Base-by-base conservation (phyloP, 768 basidiomycete species). In the Boletales sp. region DNA sequence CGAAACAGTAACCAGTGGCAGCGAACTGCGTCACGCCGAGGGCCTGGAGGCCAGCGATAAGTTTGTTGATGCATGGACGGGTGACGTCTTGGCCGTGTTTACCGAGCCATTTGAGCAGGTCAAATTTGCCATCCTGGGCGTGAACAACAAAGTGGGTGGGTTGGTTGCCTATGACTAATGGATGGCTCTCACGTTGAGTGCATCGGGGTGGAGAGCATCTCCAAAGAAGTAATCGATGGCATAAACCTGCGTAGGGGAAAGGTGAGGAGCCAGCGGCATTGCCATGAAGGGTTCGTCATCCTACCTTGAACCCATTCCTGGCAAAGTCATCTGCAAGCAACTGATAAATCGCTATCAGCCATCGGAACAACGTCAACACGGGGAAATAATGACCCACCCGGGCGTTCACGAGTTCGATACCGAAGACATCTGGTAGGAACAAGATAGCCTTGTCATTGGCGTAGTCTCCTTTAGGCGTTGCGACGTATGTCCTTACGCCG, bases 1-100 rank as follows among this genome's bases (percentile, higher is more conserved):
- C 84, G 48, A 78, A 83, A 71, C 88, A 90, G 71, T 82, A 89
- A 4, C 84, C 86, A 5, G 77, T 76, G 0, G 82, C 80, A 0
- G 70, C 85, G 49, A 90, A 76, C 8, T 62, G 63, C 2, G 72
- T 80, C 18, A 89, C 70, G 2, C 86, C 87, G 53, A 78, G 59
- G 31, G 67, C 76, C 61, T 81, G 83, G 52, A 90, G 74, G 0
- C 71, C 78, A 5, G 61, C 65, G 31, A 86, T 72, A 39, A 85
- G 79, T 43, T 75, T 79, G 67, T 87, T 76, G 25, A 87, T 54
- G 4, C 58, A 12, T 2, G 81, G 80, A 12, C 79, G 78, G 2
- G 77, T 79, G 11, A 59, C 34, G 0, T 60, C 71, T 14, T 53
- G 21, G 8, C 60, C 62, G 53, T 86, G 84, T 0, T 57, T 69